phyloP scores from a whole-genome alignment of 129 eudicot genomes.

The Lactuca saligna region DNA sequence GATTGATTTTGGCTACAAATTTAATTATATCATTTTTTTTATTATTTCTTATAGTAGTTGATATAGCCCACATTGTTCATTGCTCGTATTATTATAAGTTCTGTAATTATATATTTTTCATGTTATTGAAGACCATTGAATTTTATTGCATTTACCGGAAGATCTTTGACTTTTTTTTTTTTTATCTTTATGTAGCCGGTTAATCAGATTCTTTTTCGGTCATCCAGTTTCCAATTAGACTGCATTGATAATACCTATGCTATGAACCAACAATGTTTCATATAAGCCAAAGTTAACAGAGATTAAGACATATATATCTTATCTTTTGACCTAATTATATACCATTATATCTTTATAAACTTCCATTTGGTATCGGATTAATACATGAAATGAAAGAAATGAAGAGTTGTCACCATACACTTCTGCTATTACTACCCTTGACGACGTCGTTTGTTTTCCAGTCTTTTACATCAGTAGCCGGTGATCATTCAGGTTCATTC shows the following conservation, averaged over 20 bases:
- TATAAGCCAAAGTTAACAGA: conserved; percentile 5
- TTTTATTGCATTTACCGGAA: neutral
- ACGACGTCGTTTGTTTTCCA: neutral
- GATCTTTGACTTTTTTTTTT: too few species aligned
- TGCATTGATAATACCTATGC: conserved; percentile 10
- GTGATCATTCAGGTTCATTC: neutral
- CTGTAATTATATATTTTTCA: neutral
- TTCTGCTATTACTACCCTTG: conserved; percentile 1
- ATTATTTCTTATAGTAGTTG: neutral
- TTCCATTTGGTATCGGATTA: neutral
- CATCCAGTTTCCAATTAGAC: neutral
- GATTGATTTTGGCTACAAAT: conserved; percentile 22
- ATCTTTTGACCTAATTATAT: neutral
- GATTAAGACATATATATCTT: neutral
- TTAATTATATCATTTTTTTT: neutral
- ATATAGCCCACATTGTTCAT: conserved; percentile 18
- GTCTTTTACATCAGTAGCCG: neutral
- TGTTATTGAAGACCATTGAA: neutral
- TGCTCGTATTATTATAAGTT: neutral
- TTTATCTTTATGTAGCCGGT: neutral
- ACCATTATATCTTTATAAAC: neutral
- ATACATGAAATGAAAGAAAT: neutral
- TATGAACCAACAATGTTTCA: conserved; percentile 14
- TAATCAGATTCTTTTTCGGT: neutral
- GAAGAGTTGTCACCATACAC: conserved; percentile 11